Evolutionary conservation across 768 basidiomycete species (phyloP).

Genomic region (Hebeloma cylindrosporum): DNA sequence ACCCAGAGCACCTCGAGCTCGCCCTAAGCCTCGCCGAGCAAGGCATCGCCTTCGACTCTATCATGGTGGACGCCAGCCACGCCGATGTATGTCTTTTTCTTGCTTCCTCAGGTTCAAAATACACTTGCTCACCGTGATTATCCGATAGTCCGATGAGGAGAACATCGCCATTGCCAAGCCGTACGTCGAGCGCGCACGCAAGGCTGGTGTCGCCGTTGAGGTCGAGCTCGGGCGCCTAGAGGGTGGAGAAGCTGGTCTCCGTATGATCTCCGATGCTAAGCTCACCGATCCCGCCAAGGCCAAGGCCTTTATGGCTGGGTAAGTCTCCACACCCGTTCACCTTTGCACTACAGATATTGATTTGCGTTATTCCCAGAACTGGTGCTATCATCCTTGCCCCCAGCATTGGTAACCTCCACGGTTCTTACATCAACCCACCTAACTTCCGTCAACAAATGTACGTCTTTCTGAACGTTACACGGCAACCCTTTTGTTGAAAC

Average conservation of each 20-base stretch:
- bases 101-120: neutral
- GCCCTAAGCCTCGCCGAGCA: slow-evolving; percentile 44
- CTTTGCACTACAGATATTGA: neutral
- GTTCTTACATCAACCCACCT: slow-evolving; percentile 44
- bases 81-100: slow-evolving; percentile 33
- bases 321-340: slow-evolving; percentile 1
- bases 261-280: slow-evolving; percentile 48
- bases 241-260: slow-evolving; percentile 48
- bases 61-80: slow-evolving; percentile 52
- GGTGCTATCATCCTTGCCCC: slow-evolving; percentile 47
- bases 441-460: slow-evolving; percentile 47
- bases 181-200: slow-evolving; percentile 42
- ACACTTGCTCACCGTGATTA: too few species aligned
- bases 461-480: slow-evolving; percentile 6
- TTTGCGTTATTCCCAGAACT: slow-evolving; percentile 28
- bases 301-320: slow-evolving; percentile 42
- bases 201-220: slow-evolving; percentile 42
- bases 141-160: slow-evolving; percentile 44
- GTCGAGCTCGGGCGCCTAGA: slow-evolving; percentile 50
- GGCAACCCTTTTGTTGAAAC: neutral
- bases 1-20: slow-evolving; percentile 45
- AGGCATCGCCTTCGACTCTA: slow-evolving; percentile 48
- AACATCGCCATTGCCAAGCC: slow-evolving; percentile 45
- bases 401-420: slow-evolving; percentile 49
- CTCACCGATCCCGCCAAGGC: slow-evolving; percentile 45